These are phyloP conservation scores for Sarocladium oryzae DNA, from an alignment of 2,329 filamentous ascomycete genomes.

Conservation along the genomic window DNA sequence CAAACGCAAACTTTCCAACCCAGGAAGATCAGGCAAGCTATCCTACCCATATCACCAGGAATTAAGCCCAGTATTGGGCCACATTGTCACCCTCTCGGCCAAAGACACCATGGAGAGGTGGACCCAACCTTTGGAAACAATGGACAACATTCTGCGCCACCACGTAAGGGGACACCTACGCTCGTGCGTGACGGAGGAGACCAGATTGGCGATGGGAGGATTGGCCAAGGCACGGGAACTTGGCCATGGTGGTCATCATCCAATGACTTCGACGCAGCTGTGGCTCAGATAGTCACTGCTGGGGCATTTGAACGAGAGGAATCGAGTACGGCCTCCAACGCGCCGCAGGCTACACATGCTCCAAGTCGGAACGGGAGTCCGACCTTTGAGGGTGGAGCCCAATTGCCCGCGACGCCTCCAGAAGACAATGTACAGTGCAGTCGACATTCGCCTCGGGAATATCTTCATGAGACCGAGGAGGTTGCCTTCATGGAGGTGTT, in stretches of 20 bases:
- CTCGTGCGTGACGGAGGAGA: neutral
- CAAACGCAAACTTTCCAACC: slow-evolving; percentile 1
- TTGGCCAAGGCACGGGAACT: neutral
- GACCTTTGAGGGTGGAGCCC: neutral
- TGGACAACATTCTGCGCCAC: neutral
- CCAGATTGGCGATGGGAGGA: too few species aligned
- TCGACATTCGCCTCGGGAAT: slow-evolving; percentile 38
- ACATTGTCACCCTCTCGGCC: neutral
- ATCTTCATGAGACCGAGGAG: slow-evolving; percentile 68
- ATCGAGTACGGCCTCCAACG: slow-evolving; percentile 32
- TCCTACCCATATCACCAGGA: neutral
- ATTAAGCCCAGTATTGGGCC: too few species aligned
- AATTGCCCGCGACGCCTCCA: slow-evolving; percentile 10
- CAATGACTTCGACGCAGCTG: neutral
- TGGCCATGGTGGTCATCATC: slow-evolving; percentile 7
- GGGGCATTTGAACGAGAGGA: slow-evolving; percentile 24
- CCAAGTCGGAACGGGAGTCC: neutral
- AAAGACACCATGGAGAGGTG: neutral
- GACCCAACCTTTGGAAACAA: neutral
- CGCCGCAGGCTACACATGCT: slow-evolving; percentile 24
- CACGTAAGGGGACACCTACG: neutral
- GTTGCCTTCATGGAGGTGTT: slow-evolving; percentile 88
- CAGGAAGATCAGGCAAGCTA: neutral
- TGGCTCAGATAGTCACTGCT: neutral
- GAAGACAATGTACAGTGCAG: neutral